Percentiles rank a stretch among this genome's conserved stretches.
Evolutionary conservation across 305 asterid species (phyloP).

Genomic region (Ajuga reptans): DNA sequence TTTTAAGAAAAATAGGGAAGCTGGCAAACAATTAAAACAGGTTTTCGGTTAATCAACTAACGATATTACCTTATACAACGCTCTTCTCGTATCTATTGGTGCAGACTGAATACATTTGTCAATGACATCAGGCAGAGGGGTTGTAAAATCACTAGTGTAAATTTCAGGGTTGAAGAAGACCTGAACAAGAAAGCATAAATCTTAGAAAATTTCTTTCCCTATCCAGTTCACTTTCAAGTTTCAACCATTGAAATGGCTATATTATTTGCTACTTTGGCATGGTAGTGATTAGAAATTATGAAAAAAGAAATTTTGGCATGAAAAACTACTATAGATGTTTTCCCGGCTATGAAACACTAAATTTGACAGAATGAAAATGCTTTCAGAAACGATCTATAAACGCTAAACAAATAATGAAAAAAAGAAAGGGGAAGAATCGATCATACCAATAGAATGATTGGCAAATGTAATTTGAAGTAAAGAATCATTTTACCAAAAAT

Average conservation of each 20-base stretch:
- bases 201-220: background rate
- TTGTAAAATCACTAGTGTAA: slow-evolving; percentile 47
- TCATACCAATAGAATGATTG: background rate
- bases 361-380: background rate
- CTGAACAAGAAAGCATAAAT: slow-evolving; percentile 35
- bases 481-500: no score
- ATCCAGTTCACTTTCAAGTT: background rate
- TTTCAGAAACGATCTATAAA: background rate
- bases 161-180: slow-evolving; percentile 82
- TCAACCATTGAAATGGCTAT: background rate
- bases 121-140: slow-evolving; percentile 63
- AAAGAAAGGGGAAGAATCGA: background rate
- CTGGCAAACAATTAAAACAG: background rate
- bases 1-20: background rate
- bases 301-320: background rate
- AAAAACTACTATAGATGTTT: background rate
- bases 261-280: background rate
- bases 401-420: no score
- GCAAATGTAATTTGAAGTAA: background rate
- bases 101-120: slow-evolving; percentile 85
- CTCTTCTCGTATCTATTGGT: slow-evolving; percentile 87
- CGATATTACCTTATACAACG: slow-evolving; percentile 60
- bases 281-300: background rate
- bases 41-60: background rate
- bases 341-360: background rate